Conservation (phyloP, 805 yeast species). For the Teunomyces cretensis region DNA sequence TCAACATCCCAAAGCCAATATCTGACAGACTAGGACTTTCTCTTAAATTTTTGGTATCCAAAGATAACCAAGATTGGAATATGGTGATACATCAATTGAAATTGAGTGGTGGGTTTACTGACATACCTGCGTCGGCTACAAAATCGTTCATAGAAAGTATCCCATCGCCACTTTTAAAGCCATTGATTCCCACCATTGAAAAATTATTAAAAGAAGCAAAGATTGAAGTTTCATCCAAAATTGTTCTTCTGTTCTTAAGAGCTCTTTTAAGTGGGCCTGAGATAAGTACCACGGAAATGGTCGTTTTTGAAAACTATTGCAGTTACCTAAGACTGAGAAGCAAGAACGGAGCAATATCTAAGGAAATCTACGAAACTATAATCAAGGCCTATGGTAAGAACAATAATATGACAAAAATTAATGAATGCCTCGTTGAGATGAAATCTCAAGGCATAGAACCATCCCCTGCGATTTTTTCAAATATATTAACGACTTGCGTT, state of each 20-base stretch:
- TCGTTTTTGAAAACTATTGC: slow-evolving; percentile 32
- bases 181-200: slow-evolving; percentile 36
- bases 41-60: slow-evolving; percentile 36
- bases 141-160: slow-evolving; percentile 37
- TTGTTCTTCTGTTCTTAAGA: slow-evolving; percentile 38
- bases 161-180: slow-evolving; percentile 37
- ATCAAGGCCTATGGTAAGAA: slow-evolving; percentile 47
- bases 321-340: slow-evolving; percentile 18
- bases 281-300: slow-evolving; percentile 20
- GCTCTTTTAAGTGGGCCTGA: slow-evolving; percentile 27
- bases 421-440: slow-evolving; percentile 39
- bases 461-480: slow-evolving; percentile 48
- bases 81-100: slow-evolving; percentile 42
- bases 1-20: slow-evolving; percentile 37
- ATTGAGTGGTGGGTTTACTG: slow-evolving; percentile 35
- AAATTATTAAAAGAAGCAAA: slow-evolving; percentile 35
- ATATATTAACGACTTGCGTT: slow-evolving; percentile 61
- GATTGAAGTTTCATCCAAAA: slow-evolving; percentile 26
- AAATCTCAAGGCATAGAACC: slow-evolving; percentile 38
- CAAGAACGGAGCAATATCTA: slow-evolving; percentile 28
- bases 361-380: slow-evolving; percentile 44
- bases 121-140: slow-evolving; percentile 31
- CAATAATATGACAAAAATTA: slow-evolving; percentile 37
- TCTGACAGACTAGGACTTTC: slow-evolving; percentile 39
- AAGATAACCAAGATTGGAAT: slow-evolving; percentile 46